phyloP scores from a whole-genome alignment of 495 filamentous ascomycete genomes.

The Annulohypoxylon nitens region DNA sequence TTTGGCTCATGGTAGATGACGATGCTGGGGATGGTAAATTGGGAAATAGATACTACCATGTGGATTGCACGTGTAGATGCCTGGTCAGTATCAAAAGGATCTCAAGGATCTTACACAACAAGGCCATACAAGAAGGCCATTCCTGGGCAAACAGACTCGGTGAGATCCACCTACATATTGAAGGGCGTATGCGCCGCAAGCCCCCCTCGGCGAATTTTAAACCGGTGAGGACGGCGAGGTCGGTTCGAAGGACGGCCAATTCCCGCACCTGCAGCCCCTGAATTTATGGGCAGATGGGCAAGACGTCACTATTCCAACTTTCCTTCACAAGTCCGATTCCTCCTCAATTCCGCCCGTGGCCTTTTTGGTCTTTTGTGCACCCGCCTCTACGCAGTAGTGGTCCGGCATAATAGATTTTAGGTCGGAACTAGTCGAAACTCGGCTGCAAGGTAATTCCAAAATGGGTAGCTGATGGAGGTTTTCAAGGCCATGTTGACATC shows the following conservation, averaged over 20 bases:
- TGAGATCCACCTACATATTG: slow-evolving; percentile 22
- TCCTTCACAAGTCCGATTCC: slow-evolving; percentile 19
- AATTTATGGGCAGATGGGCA: background rate
- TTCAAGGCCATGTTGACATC: slow-evolving; percentile 23
- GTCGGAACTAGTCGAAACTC: slow-evolving; percentile 26
- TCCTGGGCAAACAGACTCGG: slow-evolving; percentile 22
- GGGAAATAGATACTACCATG: slow-evolving; percentile 9
- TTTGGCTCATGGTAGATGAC: background rate
- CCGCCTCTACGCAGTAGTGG: slow-evolving; percentile 8
- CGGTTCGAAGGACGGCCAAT: slow-evolving; percentile 16
- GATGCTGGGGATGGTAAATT: slow-evolving; percentile 1
- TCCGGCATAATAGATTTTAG: slow-evolving; percentile 32
- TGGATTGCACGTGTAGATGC: slow-evolving; percentile 8
- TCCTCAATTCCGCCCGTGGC: no score
- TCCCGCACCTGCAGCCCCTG: slow-evolving; percentile 17
- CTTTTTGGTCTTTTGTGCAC: slow-evolving; percentile 3
- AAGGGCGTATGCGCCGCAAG: slow-evolving; percentile 10
- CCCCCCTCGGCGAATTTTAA: slow-evolving; percentile 29
- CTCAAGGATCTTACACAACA: background rate
- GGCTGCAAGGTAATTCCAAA: slow-evolving; percentile 18
- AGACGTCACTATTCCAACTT: slow-evolving; percentile 10
- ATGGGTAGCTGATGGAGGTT: slow-evolving; percentile 32
- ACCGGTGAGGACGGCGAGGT: slow-evolving; percentile 33
- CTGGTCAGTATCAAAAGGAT: background rate
- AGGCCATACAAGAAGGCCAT: no score